A percentile compares a stretch with the other conserved stretches of the same genome.
phyloP scores from a whole-genome alignment of 1,284 basidiomycete genomes.

The Naganishia albida region DNA sequence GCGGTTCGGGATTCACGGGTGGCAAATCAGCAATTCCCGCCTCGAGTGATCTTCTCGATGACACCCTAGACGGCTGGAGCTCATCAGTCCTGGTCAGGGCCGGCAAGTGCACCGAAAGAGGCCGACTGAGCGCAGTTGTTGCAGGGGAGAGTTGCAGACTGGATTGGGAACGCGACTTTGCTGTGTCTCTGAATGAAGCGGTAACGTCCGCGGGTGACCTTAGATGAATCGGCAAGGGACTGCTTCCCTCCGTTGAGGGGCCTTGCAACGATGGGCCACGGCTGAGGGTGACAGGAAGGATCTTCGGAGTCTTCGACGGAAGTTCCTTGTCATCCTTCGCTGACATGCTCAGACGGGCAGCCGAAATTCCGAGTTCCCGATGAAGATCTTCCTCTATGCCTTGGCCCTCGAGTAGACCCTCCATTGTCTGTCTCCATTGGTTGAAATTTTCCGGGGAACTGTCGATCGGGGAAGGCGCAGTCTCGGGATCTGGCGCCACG shows the following conservation, averaged over 20 bases:
- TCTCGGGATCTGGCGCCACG: neutral
- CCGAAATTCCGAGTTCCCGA: conserved; percentile 43
- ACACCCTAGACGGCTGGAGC: too few relatives aligned
- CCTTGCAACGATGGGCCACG: neutral
- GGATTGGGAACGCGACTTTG: too few relatives aligned
- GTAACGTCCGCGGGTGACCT: neutral
- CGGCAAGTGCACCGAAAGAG: too few relatives aligned
- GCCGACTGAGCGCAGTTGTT: too few relatives aligned
- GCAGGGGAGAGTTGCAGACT: too few relatives aligned
- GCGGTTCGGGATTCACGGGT: conserved; percentile 30
- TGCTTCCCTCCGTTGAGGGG: neutral
- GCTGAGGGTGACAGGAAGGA: neutral
- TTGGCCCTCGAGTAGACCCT: conserved; percentile 44
- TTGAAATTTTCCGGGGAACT: conserved; percentile 24
- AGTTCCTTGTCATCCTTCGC: neutral
- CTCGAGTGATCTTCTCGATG: too few relatives aligned
- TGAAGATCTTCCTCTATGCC: conserved; percentile 41
- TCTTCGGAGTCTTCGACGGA: neutral
- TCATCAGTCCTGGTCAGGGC: too few relatives aligned
- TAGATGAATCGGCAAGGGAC: neutral
- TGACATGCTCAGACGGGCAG: conserved; percentile 37
- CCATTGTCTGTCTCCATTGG: conserved; percentile 45
- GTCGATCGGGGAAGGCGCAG: neutral
- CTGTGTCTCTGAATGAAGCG: conserved; percentile 11
- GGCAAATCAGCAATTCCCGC: conserved; percentile 2